Base-by-base conservation (phyloP, 176 grass and related monocot species). In the Zea luxurians region DNA sequence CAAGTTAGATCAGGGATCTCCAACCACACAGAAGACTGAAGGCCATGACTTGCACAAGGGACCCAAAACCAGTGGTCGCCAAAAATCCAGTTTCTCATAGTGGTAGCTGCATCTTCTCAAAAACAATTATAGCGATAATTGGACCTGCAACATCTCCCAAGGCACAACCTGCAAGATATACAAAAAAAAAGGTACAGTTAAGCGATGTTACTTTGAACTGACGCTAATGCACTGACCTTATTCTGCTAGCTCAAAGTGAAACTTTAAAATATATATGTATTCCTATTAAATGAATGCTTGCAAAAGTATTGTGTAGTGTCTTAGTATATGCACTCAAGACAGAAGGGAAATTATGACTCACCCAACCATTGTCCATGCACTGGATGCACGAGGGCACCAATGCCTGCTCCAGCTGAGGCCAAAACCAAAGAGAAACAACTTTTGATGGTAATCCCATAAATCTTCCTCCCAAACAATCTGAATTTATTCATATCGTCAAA, bases 281-380 rank as follows among this genome's bases (percentile, higher is more conserved):
- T 55, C 17, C 5, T 0, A 58, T 59, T 10, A 27, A 54, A 68
- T 62, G 18, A 18, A 65, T 78, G 35, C 64, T 36, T 15, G 63
- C 35, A 6, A 7, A 4, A 63, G 75, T 69, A 37, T 7, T 52
- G 61, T 52, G 61, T 53, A 82, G 64, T 9, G 48, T 76, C 41
- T 17, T 41, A 72, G 49, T 49, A 68, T 15, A 37, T 83, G 70
- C 43, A 47, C 21, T 63, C 2, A 73, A 43, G 36, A 38, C n/a
- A 60, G 42, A 71, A 9, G 64, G 61, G 38, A 89, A 84, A 73
- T 57, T n/a, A 41, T 69, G 45, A 89, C 88, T 93, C 68, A 99
- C 96, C 92, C 61, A 99, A 81, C 96, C 96, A 95, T 66, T 99
- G 96, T 60, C 96, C 96, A 81, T 74, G 79, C 38, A 83, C 86